Conservation (phyloP, 2,329 filamentous ascomycete species). For the Ophiostoma ulmi region DNA sequence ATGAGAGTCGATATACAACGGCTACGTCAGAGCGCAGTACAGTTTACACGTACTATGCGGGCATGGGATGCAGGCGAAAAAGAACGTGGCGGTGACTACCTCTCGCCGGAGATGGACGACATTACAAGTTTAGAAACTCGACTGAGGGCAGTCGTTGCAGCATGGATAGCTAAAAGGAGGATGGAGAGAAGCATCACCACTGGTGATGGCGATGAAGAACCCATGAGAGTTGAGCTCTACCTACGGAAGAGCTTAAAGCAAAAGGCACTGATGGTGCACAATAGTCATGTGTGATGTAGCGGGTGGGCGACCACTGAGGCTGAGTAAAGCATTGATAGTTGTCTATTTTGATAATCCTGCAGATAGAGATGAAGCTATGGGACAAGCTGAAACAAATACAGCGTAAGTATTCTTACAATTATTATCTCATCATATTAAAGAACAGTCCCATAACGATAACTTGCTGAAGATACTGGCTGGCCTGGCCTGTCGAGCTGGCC, state of each 20-base stretch:
- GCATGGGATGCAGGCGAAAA: conserved; percentile 6
- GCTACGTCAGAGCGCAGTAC: conserved; percentile 11
- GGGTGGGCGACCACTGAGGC: neutral
- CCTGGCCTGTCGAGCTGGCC: neutral
- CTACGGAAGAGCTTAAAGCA: conserved; percentile 22
- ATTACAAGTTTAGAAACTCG: conserved; percentile 23
- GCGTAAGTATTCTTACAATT: neutral
- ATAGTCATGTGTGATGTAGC: neutral
- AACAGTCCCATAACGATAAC: neutral
- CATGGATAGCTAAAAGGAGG: conserved; percentile 22
- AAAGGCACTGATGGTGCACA: conserved; percentile 15
- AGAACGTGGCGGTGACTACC: neutral
- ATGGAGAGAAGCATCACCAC: neutral
- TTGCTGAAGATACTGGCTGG: neutral
- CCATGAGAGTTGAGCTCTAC: conserved; percentile 24
- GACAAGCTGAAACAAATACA: neutral
- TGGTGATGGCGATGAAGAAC: neutral
- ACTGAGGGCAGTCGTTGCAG: conserved; percentile 16
- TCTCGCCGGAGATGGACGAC: conserved; percentile 21
- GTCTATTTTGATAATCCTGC: too few relatives aligned
- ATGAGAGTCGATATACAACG: conserved; percentile 15
- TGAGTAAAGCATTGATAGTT: too few relatives aligned
- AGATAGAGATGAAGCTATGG: too few relatives aligned
- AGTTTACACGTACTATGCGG: conserved; percentile 8
- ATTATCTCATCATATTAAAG: too few relatives aligned